Base-by-base conservation (phyloP, 331 rosid genomes). In the Prunus yedoensis region DNA sequence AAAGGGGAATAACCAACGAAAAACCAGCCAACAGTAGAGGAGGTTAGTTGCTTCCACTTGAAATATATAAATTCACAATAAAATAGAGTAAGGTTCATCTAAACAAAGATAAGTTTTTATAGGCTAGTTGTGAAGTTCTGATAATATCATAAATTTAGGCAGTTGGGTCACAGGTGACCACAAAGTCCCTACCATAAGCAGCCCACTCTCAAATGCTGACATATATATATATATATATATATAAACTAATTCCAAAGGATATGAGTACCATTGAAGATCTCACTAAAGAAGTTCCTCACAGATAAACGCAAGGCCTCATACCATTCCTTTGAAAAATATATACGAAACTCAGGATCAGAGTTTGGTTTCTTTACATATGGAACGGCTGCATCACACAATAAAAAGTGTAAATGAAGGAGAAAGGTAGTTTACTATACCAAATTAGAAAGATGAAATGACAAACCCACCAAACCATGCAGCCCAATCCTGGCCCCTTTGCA, bases 391-490 rank as follows among this genome's bases (percentile, higher is more conserved):
- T 74, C 53, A 76, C 74, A 77, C 28, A 59, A 64, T 66, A 69
- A 64, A 27, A 71, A 32, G 30, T 35, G 64, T 75, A 75, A 63
- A 77, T 61, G 65, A 30, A 80, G 18, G 12, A 52, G 49, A 76
- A 52, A 47, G n/a, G 57, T 27, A 85, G 66, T 49, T 59, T 67
- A 80, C 23, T 2, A 67, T 35, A 77, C 46, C 58, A 28, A 70
- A 43, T 49, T 10, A 62, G 45, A 67, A 81, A 54, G 51, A 72
- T 23, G 30, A 51, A 56, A 53, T 23, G 52, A 64, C 70, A 66
- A 66, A 81, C 98, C 79, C 89, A 94, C 96, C 97, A 81, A 94
- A 94, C 98, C 98, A 94, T 13, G 85, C 86, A 75, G 88, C 82
- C 97, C 97, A 94, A 49, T 90, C 93, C 58, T 83, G 83, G 17